Percentiles rank a stretch among this genome's conserved stretches.
phyloP scores from a whole-genome alignment of 805 yeast species.

The Yarrowia deformans region DNA sequence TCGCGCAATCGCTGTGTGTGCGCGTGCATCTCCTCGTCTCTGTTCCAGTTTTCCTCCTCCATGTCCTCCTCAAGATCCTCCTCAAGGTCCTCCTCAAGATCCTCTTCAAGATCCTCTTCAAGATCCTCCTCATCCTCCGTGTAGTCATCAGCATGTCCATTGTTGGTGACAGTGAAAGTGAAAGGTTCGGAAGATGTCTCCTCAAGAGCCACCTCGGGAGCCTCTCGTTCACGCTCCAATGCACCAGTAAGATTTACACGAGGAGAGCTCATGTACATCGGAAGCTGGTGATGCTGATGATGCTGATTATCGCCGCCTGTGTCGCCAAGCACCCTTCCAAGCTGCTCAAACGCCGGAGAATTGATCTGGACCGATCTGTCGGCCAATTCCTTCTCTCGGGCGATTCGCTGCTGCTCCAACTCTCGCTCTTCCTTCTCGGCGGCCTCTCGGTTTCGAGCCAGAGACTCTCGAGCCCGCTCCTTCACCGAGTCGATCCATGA shows the following conservation, averaged over 20 bases:
- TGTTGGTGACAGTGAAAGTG: constrained; percentile 13
- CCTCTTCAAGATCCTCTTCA: background rate
- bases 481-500: constrained; percentile 35
- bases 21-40: background rate
- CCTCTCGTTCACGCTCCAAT: constrained; percentile 8
- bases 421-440: constrained; percentile 41
- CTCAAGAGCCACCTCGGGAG: background rate
- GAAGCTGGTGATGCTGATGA: background rate
- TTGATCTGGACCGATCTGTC: constrained; percentile 21
- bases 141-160: constrained; percentile 2
- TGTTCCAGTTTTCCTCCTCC: background rate
- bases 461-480: constrained; percentile 33
- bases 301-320: background rate
- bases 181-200: background rate
- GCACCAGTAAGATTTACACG: constrained; percentile 29
- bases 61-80: background rate
- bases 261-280: constrained; percentile 7
- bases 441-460: constrained; percentile 40
- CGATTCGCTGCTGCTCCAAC: constrained; percentile 36
- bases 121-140: constrained; percentile 9
- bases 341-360: constrained; percentile 40
- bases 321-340: constrained; percentile 24
- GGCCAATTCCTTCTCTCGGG: constrained; percentile 25
- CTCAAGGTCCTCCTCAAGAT: background rate
- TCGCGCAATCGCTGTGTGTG: constrained; percentile 1